These are phyloP conservation scores for Cephaloascus albidus DNA, from an alignment of 805 yeast genomes.

Conservation along the genomic window DNA sequence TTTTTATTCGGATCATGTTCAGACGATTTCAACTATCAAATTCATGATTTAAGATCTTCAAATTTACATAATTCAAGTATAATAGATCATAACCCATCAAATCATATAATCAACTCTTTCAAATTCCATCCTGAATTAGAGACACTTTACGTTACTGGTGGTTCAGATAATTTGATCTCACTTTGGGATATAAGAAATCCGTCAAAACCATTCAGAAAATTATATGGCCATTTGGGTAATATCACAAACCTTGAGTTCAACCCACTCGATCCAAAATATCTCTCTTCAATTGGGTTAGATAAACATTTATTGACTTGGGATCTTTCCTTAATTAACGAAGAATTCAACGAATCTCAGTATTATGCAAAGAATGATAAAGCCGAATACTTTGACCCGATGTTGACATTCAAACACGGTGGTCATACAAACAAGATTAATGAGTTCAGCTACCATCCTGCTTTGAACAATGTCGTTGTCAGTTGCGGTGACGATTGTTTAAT, in stretches of 20 bases:
- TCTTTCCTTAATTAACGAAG: constrained; percentile 46
- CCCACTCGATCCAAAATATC: constrained; percentile 39
- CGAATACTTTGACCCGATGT: constrained; percentile 61
- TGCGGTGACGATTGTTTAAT: constrained; percentile 70
- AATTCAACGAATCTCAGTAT: constrained; percentile 42
- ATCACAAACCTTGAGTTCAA: constrained; percentile 50
- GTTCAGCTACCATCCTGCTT: constrained; percentile 54
- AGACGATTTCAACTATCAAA: constrained; percentile 54
- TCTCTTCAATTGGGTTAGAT: constrained; percentile 53
- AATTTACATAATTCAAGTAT: constrained; percentile 22
- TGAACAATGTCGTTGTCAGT: constrained; percentile 51
- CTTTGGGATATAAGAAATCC: constrained; percentile 70
- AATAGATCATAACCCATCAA: constrained; percentile 35
- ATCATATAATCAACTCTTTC: constrained; percentile 58
- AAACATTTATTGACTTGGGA: constrained; percentile 74
- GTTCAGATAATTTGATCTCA: constrained; percentile 64
- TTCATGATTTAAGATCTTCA: constrained; percentile 46
- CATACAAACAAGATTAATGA: constrained; percentile 67
- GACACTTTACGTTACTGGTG: constrained; percentile 63
- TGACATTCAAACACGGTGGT: constrained; percentile 78
- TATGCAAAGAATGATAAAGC: constrained; percentile 38
- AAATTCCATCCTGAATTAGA: constrained; percentile 51
- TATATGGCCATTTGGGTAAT: constrained; percentile 57
- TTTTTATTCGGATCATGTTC: constrained; percentile 59
- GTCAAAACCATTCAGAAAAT: constrained; percentile 45